These are phyloP conservation scores for Starmerella bacillaris DNA, from an alignment of 805 yeast species.

Conservation along the genomic window DNA sequence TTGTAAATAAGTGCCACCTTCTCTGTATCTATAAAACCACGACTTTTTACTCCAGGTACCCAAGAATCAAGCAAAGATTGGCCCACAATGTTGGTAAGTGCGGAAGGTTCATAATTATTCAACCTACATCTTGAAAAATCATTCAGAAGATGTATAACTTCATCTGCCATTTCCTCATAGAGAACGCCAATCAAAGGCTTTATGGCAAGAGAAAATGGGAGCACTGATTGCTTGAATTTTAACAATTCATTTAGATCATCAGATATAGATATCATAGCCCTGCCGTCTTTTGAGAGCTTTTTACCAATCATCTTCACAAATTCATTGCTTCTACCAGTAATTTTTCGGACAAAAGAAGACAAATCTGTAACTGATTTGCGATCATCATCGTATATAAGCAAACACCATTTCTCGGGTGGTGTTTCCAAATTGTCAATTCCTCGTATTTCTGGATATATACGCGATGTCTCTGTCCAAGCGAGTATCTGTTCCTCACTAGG, in stretches of 20 bases:
- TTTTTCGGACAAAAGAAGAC: constrained; percentile 40
- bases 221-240: constrained; percentile 37
- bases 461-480: not conserved
- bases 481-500: not conserved
- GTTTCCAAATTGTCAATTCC: not conserved
- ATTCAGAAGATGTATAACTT: constrained; percentile 46
- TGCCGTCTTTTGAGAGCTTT: constrained; percentile 43
- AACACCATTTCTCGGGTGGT: constrained; percentile 30
- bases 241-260: constrained; percentile 32
- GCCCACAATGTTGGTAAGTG: constrained; percentile 35
- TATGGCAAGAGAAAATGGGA: constrained; percentile 40
- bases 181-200: constrained; percentile 50
- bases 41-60: constrained; percentile 20
- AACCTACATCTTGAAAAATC: constrained; percentile 34
- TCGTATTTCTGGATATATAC: not conserved
- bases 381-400: constrained; percentile 64
- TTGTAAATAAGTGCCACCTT: not conserved
- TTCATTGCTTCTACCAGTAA: constrained; percentile 44
- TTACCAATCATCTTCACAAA: constrained; percentile 60
- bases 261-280: constrained; percentile 50
- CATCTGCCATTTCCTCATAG: constrained; percentile 66
- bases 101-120: constrained; percentile 29
- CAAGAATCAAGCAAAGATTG: constrained; percentile 44
- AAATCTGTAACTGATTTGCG: constrained; percentile 60
- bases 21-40: not conserved